Conservation (phyloP, 768 basidiomycete species). For the Xerocomus potaroensis region DNA sequence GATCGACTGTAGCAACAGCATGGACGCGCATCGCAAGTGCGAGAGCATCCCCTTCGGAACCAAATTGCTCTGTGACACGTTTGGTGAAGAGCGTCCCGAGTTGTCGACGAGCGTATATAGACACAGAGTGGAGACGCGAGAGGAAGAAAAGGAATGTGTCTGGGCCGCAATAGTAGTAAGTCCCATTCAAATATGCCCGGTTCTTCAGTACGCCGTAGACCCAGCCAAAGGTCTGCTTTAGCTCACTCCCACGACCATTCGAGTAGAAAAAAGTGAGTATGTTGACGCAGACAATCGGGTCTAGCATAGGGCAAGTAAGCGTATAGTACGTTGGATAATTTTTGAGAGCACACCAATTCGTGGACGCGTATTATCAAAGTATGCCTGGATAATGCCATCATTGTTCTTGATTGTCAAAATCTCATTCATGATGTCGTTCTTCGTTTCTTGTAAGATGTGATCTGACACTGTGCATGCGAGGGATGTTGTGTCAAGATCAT, state of each 20-base stretch:
- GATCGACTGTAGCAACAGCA: slow-evolving; percentile 7
- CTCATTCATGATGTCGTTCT: slow-evolving; percentile 22
- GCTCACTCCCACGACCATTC: slow-evolving; percentile 16
- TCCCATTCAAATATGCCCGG: slow-evolving; percentile 16
- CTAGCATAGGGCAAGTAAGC: neutral
- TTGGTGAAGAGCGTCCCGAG: slow-evolving; percentile 12
- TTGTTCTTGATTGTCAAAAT: slow-evolving; percentile 12
- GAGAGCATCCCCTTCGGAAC: slow-evolving; percentile 15
- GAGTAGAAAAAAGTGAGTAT: slow-evolving; percentile 18
- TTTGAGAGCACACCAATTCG: slow-evolving; percentile 20
- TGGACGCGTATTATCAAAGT: slow-evolving; percentile 19
- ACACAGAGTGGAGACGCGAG: slow-evolving; percentile 17
- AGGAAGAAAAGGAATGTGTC: slow-evolving; percentile 20
- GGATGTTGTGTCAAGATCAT: slow-evolving; percentile 18
- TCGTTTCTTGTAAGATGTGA: slow-evolving; percentile 9
- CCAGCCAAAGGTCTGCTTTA: slow-evolving; percentile 20
- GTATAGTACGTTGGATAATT: neutral
- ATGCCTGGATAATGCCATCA: slow-evolving; percentile 19
- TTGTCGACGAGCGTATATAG: slow-evolving; percentile 12
- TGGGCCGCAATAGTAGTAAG: slow-evolving; percentile 16
- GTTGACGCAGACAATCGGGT: slow-evolving; percentile 18
- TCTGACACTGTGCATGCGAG: slow-evolving; percentile 16
- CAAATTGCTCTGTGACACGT: slow-evolving; percentile 14
- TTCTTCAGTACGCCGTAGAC: slow-evolving; percentile 18
- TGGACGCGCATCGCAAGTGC: slow-evolving; percentile 18